Evolutionary conservation across 2,329 filamentous ascomycete species (phyloP).

Genomic region (Cercospora citrullina): DNA sequence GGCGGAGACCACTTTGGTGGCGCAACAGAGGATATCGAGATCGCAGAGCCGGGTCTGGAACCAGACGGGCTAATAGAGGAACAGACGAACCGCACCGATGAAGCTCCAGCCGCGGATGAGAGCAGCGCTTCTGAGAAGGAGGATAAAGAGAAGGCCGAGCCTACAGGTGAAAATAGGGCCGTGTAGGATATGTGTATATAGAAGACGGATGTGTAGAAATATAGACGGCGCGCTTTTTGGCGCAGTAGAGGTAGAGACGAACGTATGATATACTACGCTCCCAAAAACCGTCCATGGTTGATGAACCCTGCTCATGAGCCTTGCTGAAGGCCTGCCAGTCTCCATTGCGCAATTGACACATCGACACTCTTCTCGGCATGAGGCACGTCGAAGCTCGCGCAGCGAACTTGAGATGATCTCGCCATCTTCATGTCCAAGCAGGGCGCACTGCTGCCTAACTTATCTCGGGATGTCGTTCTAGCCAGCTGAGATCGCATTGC

Average conservation of each 20-base stretch:
- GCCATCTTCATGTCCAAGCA: background rate
- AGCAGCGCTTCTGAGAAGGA: background rate
- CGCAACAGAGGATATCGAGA: constrained; percentile 27
- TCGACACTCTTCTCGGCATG: background rate
- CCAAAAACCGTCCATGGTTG: too few species aligned
- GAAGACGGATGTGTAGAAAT: background rate
- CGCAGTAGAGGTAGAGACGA: background rate
- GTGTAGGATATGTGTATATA: background rate
- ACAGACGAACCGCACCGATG: background rate
- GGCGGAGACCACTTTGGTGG: constrained; percentile 36
- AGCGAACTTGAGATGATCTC: background rate
- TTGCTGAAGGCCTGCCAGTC: background rate
- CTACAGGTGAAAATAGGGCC: background rate
- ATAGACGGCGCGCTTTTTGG: background rate
- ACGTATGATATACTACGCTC: background rate
- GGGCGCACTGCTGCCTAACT: background rate
- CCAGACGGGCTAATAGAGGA: constrained; percentile 8
- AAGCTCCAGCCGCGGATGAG: background rate
- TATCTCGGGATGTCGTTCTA: background rate
- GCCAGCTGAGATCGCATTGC: background rate
- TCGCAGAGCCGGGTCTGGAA: constrained; percentile 28
- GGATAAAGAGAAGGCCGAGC: too few species aligned
- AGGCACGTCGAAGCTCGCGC: background rate
- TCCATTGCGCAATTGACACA: background rate
- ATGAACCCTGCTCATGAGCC: background rate